Conservation (phyloP, 441 rosid genomes). For the Gossypium schwendimanii region DNA sequence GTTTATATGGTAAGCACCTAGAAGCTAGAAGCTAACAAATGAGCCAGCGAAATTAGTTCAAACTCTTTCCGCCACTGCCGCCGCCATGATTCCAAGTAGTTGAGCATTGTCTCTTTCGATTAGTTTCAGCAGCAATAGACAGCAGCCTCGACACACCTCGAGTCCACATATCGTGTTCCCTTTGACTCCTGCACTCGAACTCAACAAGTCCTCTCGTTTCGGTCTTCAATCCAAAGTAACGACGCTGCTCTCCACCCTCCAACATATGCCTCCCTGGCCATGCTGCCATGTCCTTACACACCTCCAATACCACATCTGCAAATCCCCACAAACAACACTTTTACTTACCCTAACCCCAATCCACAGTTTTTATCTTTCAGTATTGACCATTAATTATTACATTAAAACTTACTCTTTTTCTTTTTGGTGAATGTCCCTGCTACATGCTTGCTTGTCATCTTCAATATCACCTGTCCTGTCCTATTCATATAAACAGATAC, state of each 20-base stretch:
- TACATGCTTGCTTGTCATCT: conserved; percentile 79
- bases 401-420: conserved; percentile 54
- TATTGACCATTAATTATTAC: neutral
- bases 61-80: neutral
- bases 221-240: conserved; percentile 71
- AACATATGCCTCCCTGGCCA: conserved; percentile 85
- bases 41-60: neutral
- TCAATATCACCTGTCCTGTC: conserved; percentile 63
- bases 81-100: neutral
- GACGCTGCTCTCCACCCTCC: conserved; percentile 56
- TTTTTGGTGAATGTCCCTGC: conserved; percentile 75
- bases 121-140: conserved; percentile 45
- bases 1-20: neutral
- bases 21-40: neutral
- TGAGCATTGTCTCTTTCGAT: conserved; percentile 17
- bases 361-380: neutral
- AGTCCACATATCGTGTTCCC: conserved; percentile 74
- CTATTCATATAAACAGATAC: conserved; percentile 64
- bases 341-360: neutral
- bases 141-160: conserved; percentile 59
- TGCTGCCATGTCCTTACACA: conserved; percentile 66
- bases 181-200: conserved; percentile 72
- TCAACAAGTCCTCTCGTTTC: conserved; percentile 57
- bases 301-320: conserved; percentile 64
- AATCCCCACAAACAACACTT: conserved; percentile 15